Evolutionary conservation across 2,329 filamentous ascomycete genomes (phyloP), one percentile per base, ranked within the genome.

Genomic region (Trichophyton verrucosum): DNA sequence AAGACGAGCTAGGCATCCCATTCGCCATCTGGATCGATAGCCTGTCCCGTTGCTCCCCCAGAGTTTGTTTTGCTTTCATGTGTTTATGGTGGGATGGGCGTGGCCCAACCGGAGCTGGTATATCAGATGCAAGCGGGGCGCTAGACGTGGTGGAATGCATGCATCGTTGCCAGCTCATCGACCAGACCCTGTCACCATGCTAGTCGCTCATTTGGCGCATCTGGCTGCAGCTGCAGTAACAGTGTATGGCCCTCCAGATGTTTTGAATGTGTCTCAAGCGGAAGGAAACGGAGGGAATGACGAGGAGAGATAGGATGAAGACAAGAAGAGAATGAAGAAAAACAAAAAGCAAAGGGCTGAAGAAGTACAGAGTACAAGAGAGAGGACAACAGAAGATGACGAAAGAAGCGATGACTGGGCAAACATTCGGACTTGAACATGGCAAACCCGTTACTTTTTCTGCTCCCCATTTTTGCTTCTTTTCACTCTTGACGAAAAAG

Each of bases 101-200:
- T 55, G 51, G 51, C 30, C 51, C 51, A 55, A 55, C 30, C 51
- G 36, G 51, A 36, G 27, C 20, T 27, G 22, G 36, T 17, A 42
- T 24, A 57, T 40, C 33, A 57, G 9, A 42, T 57, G 55, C 33
- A 57, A 44, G 55, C 55, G 55, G 55, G 55, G 55, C 55, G 55
- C 55, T 42, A 44, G 55, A 40, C 33, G 55, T 57, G 55, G 55
- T 57, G 36, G 46, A 53, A 62, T 61, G 64, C 64, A 65, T 66
- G 66, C 66, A 68, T 46, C 22, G 20, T 51, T 68, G 66, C 66
- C 66, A 68, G 63, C 66, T 61, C 65, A 66, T 66, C 65, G 63
- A 11, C 60, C 27, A 61, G 58, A 59, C 61, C 61, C 55, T 57
- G 60, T 60, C 60, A 49, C 58, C 55, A 58, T 64, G 61, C 63